phyloP scores from a whole-genome alignment of 169 alveolate genomes.

The Toxoplasma gondii region DNA sequence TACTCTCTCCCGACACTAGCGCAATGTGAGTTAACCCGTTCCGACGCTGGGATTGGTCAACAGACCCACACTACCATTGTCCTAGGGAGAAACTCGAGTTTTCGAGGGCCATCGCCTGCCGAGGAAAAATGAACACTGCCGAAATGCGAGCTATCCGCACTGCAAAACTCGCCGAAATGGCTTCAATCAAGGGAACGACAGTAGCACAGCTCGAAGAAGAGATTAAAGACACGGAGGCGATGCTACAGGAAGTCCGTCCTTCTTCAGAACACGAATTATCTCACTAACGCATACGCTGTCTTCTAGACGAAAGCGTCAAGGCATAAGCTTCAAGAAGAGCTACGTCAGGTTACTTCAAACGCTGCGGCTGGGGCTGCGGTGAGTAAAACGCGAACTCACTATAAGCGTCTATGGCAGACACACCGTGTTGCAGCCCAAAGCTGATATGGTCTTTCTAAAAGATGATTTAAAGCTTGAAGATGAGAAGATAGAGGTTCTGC shows the following conservation, averaged over 20 bases:
- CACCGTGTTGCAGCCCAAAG: conserved; percentile 32
- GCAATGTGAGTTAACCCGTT: conserved; percentile 42
- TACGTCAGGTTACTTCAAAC: conserved; percentile 59
- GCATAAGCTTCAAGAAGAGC: conserved; percentile 54
- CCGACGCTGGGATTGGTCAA: background rate
- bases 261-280: background rate
- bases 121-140: conserved; percentile 67
- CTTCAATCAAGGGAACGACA: conserved; percentile 59
- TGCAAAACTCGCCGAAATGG: conserved; percentile 62
- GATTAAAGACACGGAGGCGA: conserved; percentile 45
- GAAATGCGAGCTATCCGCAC: conserved; percentile 56
- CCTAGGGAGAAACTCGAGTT: conserved; percentile 69
- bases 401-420: background rate
- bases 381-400: background rate
- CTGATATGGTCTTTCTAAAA: conserved; percentile 47
- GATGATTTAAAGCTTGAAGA: conserved; percentile 51
- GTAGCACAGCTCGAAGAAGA: conserved; percentile 54
- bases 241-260: conserved; percentile 30
- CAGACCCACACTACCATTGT: background rate
- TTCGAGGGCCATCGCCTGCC: conserved; percentile 66
- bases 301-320: conserved; percentile 57
- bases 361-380: conserved; percentile 48
- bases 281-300: background rate
- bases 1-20: conserved; percentile 52
- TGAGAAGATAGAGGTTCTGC: conserved; percentile 35